These are phyloP conservation scores for Leishmania major DNA, from an alignment of 208 protist species.

Conservation along the genomic window DNA sequence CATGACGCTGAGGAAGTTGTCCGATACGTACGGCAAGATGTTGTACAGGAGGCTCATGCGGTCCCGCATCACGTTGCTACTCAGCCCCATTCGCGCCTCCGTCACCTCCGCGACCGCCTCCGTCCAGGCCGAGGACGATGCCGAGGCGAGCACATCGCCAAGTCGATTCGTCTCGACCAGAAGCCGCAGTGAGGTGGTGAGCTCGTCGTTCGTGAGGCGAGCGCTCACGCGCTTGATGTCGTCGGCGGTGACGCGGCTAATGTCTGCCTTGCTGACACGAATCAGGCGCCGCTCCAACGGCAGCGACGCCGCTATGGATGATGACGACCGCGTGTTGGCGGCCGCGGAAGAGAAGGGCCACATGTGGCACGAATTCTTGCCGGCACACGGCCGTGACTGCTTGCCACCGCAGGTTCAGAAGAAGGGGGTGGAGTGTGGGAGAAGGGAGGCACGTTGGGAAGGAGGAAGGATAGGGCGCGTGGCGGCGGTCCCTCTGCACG, in stretches of 20 bases:
- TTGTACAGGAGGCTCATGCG: slow-evolving; percentile 63
- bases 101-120: slow-evolving; percentile 43
- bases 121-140: slow-evolving; percentile 34
- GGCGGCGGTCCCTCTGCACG: neutral
- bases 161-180: slow-evolving; percentile 78
- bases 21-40: slow-evolving; percentile 65
- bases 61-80: slow-evolving; percentile 35
- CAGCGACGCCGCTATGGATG: neutral
- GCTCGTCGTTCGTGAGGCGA: slow-evolving; percentile 37
- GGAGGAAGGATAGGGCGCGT: neutral
- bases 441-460: neutral
- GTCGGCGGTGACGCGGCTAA: slow-evolving; percentile 49
- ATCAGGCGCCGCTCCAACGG: slow-evolving; percentile 52
- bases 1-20: slow-evolving; percentile 52
- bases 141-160: slow-evolving; percentile 50
- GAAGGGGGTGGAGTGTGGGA: neutral
- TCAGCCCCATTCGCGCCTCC: slow-evolving; percentile 25
- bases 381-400: neutral
- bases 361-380: neutral
- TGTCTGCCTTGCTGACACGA: slow-evolving; percentile 56
- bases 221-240: slow-evolving; percentile 53
- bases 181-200: slow-evolving; percentile 47
- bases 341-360: neutral
- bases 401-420: neutral
- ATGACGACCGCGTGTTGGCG: neutral